Evolutionary conservation across 2,329 filamentous ascomycete species (phyloP), one percentile per base, ranked within the genome.

Genomic region (Pseudopithomyces chartarum): DNA sequence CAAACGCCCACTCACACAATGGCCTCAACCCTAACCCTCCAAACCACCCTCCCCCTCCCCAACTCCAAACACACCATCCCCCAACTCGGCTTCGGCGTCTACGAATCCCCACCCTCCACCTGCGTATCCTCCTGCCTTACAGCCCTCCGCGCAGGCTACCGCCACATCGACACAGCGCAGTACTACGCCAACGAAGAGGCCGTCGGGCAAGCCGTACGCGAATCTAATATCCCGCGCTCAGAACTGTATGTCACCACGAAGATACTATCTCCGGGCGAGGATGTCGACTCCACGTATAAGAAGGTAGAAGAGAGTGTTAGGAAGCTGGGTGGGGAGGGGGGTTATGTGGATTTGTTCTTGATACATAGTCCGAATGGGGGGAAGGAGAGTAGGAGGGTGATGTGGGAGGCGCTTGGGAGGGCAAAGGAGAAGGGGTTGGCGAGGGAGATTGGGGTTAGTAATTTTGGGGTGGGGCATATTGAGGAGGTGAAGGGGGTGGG

Each of bases 171-270:
- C 73, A 84, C 87, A 0, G 90, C 89, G 0, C 86, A 88, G 68
- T 85, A 85, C 71, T 92, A 92, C 71, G 82, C 75, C 51, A 92
- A 92, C 65, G 90, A 92, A 68, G 70, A 76, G 12, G 81, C 88
- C 67, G 88, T 92, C 45, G 87, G 88, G 3, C 77, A 84, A 50
- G 88, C 89, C 0, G 73, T 91, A n/a, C 77, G 77, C 22, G 70
- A 82, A 54, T 87, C 84, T 2, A 80, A 80, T 0, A 60, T 91
- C 6, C 75, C 80, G 5, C 82, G 87, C 32, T 75, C 80, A 15
- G 81, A 90, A 8, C 66, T 92, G 47, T 92, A 88, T 71, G 74
- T 91, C 38, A 91, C 89, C 0, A 89, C 87, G 56, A 92, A 92
- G 76, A 86, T 91, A 54, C 76, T 88, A 29, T 78, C 74, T 26